These are phyloP conservation scores for Acanthamoeba quina DNA, from an alignment of 208 protist species.

Conservation along the genomic window DNA sequence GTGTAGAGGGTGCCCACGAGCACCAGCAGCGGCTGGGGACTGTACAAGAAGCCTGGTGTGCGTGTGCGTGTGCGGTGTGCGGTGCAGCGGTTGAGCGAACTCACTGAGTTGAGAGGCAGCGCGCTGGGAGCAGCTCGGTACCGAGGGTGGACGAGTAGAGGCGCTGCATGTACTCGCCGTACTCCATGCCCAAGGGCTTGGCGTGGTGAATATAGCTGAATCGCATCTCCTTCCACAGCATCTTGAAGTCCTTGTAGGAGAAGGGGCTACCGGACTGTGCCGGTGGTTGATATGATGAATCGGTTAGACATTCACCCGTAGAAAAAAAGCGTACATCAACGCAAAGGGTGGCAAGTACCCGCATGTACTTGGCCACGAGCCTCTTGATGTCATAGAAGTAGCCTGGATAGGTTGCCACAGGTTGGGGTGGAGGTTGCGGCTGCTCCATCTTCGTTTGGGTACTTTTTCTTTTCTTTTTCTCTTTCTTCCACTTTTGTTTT, in stretches of 20 bases:
- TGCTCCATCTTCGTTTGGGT: background rate
- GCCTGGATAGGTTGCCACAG: background rate
- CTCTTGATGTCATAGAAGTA: conserved; percentile 38
- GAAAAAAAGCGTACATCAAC: background rate
- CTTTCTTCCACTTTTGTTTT: too few species aligned
- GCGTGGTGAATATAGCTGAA: conserved; percentile 39
- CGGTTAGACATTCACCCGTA: background rate
- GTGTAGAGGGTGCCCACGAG: conserved; percentile 15
- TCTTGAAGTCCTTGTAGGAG: conserved; percentile 21
- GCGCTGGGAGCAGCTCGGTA: background rate
- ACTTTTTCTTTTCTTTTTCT: background rate
- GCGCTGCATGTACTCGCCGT: conserved; percentile 16
- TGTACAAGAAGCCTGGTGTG: conserved; percentile 23
- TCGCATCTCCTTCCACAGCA: background rate
- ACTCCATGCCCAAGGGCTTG: background rate
- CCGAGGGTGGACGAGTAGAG: conserved; percentile 18
- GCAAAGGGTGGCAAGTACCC: background rate
- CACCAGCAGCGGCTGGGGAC: background rate
- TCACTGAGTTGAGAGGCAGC: background rate
- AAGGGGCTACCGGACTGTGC: background rate
- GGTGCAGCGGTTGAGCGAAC: background rate
- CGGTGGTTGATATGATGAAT: background rate
- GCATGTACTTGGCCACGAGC: background rate
- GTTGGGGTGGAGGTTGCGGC: background rate
- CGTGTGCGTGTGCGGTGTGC: background rate